Evolutionary conservation across 78 protist genomes (phyloP).

Genomic region (Cavenderia fasciculata): DNA sequence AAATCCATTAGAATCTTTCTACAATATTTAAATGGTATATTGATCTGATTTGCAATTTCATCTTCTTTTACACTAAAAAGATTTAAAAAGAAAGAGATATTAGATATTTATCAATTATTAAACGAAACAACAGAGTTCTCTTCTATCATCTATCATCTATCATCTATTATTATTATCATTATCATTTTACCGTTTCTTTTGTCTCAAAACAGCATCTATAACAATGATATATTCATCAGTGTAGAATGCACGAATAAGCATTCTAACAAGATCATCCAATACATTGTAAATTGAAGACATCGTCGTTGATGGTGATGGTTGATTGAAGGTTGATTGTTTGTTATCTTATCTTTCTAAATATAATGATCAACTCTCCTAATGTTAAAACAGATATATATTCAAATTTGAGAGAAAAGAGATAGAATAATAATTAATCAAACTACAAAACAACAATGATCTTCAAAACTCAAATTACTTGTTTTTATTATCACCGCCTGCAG

Average conservation of each 20-base stretch:
- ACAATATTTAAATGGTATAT: constrained; percentile 19
- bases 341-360: too few species aligned
- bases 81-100: not conserved
- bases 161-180: not conserved
- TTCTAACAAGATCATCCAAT: constrained; percentile 63
- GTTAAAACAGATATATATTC: too few species aligned
- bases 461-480: too few species aligned
- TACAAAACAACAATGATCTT: too few species aligned
- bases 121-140: too few species aligned
- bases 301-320: not conserved
- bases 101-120: not conserved
- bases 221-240: constrained; percentile 45
- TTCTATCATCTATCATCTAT: not conserved
- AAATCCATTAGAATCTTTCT: constrained; percentile 39
- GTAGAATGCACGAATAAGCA: constrained; percentile 54
- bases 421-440: too few species aligned
- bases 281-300: constrained; percentile 24
- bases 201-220: constrained; percentile 54
- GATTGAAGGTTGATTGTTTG: not conserved
- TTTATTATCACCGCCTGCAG: too few species aligned
- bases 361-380: too few species aligned
- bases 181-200: constrained; percentile 44
- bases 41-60: constrained; percentile 22
- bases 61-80: constrained; percentile 37
- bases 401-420: too few species aligned